These are phyloP conservation scores for Filosporella fistucella DNA, from an alignment of 495 filamentous ascomycete species.

Conservation along the genomic window DNA sequence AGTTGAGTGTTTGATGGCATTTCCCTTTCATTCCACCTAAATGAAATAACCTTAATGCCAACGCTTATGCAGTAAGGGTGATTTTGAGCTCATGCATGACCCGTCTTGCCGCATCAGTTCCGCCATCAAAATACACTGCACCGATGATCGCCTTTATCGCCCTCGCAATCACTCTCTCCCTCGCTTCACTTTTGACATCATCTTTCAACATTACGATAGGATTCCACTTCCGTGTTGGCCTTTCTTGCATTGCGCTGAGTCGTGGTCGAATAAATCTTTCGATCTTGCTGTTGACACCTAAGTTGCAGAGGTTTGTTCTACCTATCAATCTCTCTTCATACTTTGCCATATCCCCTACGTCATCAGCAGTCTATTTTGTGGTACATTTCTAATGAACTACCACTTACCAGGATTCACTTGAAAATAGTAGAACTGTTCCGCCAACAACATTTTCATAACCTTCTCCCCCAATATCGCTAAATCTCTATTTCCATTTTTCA, in stretches of 20 bases:
- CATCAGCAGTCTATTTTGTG: too few species aligned
- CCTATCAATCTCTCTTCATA: constrained; percentile 4
- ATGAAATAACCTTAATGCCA: too few species aligned
- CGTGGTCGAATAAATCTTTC: constrained; percentile 10
- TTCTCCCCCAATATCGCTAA: constrained; percentile 10
- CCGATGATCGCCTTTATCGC: constrained; percentile 17
- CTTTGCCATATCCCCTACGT: too few species aligned
- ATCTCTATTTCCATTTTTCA: constrained; percentile 8
- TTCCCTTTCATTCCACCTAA: too few species aligned
- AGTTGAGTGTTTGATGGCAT: too few species aligned
- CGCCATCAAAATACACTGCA: constrained; percentile 18
- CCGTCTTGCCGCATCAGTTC: constrained; percentile 8
- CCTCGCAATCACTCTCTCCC: constrained; percentile 1
- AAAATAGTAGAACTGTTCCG: constrained; percentile 13
- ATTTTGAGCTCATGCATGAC: constrained; percentile 10
- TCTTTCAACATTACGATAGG: not conserved
- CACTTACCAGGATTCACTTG: constrained; percentile 2
- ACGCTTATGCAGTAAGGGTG: too few species aligned
- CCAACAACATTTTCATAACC: constrained; percentile 11
- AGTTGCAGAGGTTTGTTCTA: not conserved
- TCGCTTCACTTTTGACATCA: constrained; percentile 3
- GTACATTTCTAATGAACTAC: too few species aligned
- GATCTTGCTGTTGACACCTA: constrained; percentile 1
- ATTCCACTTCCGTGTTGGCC: constrained; percentile 2
- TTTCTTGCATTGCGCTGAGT: too few species aligned